Base-by-base conservation (phyloP, 177 flowering plant species). In the Vitis hybrid region DNA sequence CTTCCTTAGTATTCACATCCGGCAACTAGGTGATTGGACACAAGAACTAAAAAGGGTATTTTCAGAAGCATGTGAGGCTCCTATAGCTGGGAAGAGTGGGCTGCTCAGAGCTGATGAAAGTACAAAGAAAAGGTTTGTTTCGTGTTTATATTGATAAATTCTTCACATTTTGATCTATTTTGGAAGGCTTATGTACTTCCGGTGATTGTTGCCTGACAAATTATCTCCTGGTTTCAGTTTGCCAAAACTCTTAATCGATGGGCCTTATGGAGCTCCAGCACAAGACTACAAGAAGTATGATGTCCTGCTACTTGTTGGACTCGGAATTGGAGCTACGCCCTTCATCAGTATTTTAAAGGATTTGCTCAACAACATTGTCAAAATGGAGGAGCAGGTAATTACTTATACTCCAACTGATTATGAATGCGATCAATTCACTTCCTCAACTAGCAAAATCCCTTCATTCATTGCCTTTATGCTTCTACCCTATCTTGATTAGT, bases 1-100 rank as follows among this genome's bases (percentile, higher is more conserved):
- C 68, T 93, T 79, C 85, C 83, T 96, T 29, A 92, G 98, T 65
- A 86, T 96, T 67, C 98, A 96, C 80, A 86, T 96, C 29, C 81
- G 99, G 63, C 90, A 89, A 77, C 78, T 93, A 14, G 99, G 99
- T 60, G 99, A 93, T 78, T 96, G 99, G 99, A 96, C 99, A 7
- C 90, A 81, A 66, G 98, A 93, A 71, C 97, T 96, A 16, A 92
- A 84, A 73, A 85, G 88, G 77, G 88, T 92, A 7, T 96, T 96
- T 73, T 79, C 96, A 10, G 93, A 84, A 70, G 97, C 81, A 2
- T 91, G 98, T 78, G 97, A 91, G 69, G 76, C 87, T 73, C 93
- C 97, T 10, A 74, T 76, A 53, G 83, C 86, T 18, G 99, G 97
- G 45, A 94, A 86, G 74, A 91, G 97, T 79, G 98, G 98, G 20